phyloP scores from a whole-genome alignment of 176 grass and related monocot species.

The Olyra latifolia region DNA sequence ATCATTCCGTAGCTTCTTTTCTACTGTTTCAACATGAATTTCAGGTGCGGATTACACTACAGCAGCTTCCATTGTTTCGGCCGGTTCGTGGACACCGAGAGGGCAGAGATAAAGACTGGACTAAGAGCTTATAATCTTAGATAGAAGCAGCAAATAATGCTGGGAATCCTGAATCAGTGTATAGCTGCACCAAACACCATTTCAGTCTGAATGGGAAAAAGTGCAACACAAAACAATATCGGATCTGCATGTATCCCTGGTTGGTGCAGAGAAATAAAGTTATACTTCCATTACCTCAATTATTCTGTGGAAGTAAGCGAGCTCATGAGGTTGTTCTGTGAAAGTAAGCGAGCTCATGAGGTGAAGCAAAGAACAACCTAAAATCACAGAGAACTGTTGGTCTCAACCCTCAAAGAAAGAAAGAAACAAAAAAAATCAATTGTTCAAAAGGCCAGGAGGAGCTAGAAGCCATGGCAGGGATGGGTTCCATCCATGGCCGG shows the following conservation, averaged over 20 bases:
- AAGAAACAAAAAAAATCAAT: background rate
- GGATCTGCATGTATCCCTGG: no score
- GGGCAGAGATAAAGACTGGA: no score
- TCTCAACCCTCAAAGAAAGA: background rate
- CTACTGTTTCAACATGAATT: background rate
- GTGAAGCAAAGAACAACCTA: slow-evolving; percentile 36
- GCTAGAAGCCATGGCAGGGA: slow-evolving; percentile 22
- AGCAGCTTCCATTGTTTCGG: background rate
- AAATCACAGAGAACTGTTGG: no score
- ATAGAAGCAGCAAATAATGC: no score
- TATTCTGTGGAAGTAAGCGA: no score
- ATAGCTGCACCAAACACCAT: no score
- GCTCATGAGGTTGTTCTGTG: no score
- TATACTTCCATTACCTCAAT: no score
- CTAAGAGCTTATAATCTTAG: no score
- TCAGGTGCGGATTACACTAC: background rate
- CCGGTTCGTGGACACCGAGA: no score
- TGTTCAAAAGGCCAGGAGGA: background rate
- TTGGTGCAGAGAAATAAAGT: no score
- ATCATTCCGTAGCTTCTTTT: background rate
- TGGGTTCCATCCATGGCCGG: slow-evolving; percentile 23
- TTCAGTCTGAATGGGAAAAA: background rate
- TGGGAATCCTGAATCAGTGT: no score
- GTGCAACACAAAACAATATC: background rate
- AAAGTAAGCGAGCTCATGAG: background rate